A percentile compares a stretch with the other conserved stretches of the same genome.
These are phyloP conservation scores for Podospora bellae-mahoneyi DNA, from an alignment of 495 filamentous ascomycete species.

Conservation along the genomic window DNA sequence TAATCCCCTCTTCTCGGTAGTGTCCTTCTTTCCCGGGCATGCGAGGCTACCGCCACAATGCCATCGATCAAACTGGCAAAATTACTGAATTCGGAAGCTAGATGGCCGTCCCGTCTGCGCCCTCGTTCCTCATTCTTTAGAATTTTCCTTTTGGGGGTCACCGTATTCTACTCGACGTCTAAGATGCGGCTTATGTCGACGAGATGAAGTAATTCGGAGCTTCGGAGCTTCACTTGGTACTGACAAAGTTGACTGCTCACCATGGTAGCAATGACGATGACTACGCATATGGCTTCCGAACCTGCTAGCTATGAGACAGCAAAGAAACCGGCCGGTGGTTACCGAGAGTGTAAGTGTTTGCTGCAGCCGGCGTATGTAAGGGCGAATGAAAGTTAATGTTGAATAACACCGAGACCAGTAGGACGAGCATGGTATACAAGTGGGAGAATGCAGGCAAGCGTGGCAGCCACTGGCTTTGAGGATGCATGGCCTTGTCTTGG, in stretches of 20 bases:
- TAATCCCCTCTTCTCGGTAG: neutral
- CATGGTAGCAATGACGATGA: neutral
- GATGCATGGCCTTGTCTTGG: neutral
- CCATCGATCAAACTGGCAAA: neutral
- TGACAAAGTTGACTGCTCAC: neutral
- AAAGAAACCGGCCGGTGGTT: neutral
- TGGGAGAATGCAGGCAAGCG: neutral
- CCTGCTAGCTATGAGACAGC: neutral
- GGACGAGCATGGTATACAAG: neutral
- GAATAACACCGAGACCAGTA: neutral
- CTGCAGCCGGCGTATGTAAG: neutral
- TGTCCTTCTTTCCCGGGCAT: neutral
- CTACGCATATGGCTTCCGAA: neutral
- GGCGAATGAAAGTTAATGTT: neutral
- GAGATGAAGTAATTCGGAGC: neutral
- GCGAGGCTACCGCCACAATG: neutral
- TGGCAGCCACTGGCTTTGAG: neutral
- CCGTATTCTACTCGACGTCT: neutral
- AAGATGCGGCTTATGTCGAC: neutral
- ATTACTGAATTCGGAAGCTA: neutral
- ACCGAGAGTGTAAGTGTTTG: neutral
- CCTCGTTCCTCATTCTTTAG: neutral
- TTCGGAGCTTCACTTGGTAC: neutral
- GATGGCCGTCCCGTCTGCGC: neutral
- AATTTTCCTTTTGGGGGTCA: neutral